Evolutionary conservation across 352 stramenopile genomes (phyloP), one percentile per base, ranked within the genome.

Genomic region (Globisporangium heterothallicum): DNA sequence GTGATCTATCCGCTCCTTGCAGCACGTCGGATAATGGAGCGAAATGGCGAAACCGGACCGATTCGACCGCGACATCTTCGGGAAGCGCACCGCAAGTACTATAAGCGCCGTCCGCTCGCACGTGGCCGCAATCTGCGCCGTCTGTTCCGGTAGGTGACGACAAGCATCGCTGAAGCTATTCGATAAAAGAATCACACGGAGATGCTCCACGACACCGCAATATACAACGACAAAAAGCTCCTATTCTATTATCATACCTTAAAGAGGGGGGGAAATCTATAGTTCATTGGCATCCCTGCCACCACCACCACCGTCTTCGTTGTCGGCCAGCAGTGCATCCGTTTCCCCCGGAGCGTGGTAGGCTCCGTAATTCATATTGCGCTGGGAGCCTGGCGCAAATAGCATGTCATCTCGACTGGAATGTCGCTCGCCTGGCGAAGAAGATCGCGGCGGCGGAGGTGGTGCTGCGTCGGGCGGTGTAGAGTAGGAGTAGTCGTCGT

Each of bases 1-100:
- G 5, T 29, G 14, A 5, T 6, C 16, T 21, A 44, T 18, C 25
- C 12, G 19, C 24, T 27, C 18, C 40, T 36, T 59, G 19, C 61
- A 90, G 83, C 83, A 4, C 78, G 83, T 29, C 68, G 66, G 16
- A 86, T 92, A 45, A 94, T 94, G 83, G 80, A 87, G 42, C 74
- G 74, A 42, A 81, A 78, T 41, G 80, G 80, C 21, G 78, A 94
- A 59, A 85, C 67, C 0, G 83, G 83, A 1, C 78, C 83, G 2
- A 92, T 94, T 32, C 73, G 62, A 27, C 80, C 76, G n/a, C 79
- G 68, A 14, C 79, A 94, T 46, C 53, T 94, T 18, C 74, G 80
- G 35, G 80, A 94, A 57, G 83, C 80, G 5, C 74, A 90, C 42
- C 76, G 80, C 32, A 87, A 88, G 60, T 94, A 92, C 58, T 94